Evolutionary conservation across 768 basidiomycete genomes (phyloP).

Genomic region (Lentinula sp.): DNA sequence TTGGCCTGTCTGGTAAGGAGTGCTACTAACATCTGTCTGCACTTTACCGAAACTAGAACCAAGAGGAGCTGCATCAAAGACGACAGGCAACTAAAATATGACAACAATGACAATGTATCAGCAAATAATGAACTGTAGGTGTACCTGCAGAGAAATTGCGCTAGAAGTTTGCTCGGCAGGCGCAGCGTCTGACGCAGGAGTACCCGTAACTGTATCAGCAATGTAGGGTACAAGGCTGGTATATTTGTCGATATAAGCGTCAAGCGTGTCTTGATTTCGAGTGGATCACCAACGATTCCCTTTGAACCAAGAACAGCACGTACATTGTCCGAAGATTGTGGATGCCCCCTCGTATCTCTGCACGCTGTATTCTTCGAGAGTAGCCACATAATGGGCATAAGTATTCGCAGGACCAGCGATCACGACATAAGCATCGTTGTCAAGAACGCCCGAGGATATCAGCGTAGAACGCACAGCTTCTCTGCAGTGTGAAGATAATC

Average conservation of each 20-base stretch:
- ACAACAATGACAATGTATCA: neutral
- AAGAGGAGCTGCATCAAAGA: slow-evolving; percentile 52
- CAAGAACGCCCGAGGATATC: slow-evolving; percentile 57
- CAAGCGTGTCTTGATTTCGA: slow-evolving; percentile 38
- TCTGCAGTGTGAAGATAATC: slow-evolving; percentile 26
- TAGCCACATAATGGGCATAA: slow-evolving; percentile 70
- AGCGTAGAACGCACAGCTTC: slow-evolving; percentile 62
- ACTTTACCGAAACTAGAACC: slow-evolving; percentile 60
- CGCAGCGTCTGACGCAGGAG: slow-evolving; percentile 57
- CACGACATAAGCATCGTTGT: slow-evolving; percentile 67
- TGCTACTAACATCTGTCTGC: slow-evolving; percentile 43
- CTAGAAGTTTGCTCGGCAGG: slow-evolving; percentile 57
- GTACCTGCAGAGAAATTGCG: slow-evolving; percentile 64
- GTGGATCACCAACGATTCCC: neutral
- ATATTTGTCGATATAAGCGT: slow-evolving; percentile 77
- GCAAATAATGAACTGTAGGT: neutral
- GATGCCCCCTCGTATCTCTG: slow-evolving; percentile 83
- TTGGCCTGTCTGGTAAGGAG: slow-evolving; percentile 49
- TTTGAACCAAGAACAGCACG: slow-evolving; percentile 17
- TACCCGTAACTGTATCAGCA: slow-evolving; percentile 32
- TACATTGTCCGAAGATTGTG: slow-evolving; percentile 70
- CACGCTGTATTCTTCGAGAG: slow-evolving; percentile 64
- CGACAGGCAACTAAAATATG: slow-evolving; percentile 46
- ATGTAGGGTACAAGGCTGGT: slow-evolving; percentile 59
- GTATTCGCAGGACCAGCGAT: slow-evolving; percentile 80